These are phyloP conservation scores for Sclerotinia borealis DNA, from an alignment of 2,329 filamentous ascomycete species.

Conservation along the genomic window DNA sequence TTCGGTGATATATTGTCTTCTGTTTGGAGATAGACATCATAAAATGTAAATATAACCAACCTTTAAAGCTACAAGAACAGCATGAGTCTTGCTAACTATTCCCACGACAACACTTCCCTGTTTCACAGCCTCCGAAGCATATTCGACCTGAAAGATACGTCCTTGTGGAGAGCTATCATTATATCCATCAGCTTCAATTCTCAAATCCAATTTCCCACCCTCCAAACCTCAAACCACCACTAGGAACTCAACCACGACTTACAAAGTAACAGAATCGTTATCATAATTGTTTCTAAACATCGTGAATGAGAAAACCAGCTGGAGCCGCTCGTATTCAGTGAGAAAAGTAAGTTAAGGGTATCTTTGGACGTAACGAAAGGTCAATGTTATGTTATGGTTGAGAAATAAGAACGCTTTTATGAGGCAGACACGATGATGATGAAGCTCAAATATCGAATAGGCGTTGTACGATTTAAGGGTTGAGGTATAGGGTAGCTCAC, in stretches of 20 bases:
- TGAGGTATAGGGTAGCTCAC: constrained; percentile 16
- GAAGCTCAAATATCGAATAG: constrained; percentile 25
- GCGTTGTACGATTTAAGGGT: constrained; percentile 11
- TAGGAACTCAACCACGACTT: constrained; percentile 40
- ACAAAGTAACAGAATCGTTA: constrained; percentile 99
- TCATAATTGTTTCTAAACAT: constrained; percentile 99
- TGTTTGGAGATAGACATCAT: neutral
- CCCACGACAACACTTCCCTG: constrained; percentile 97
- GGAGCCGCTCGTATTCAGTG: neutral
- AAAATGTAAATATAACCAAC: constrained; percentile 41
- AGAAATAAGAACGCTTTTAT: neutral
- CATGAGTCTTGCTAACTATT: constrained; percentile 95
- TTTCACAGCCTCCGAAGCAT: constrained; percentile 97
- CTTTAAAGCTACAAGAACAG: constrained; percentile 94
- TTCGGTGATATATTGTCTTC: neutral
- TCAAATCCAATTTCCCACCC: neutral
- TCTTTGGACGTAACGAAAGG: constrained; percentile 7
- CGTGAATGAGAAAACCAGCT: constrained; percentile 36
- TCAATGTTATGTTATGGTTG: constrained; percentile 13
- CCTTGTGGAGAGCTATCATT: constrained; percentile 86
- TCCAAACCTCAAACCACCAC: too few relatives aligned
- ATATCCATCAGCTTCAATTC: constrained; percentile 23
- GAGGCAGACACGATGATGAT: constrained; percentile 32
- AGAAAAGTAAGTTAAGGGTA: constrained; percentile 7
- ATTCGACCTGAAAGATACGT: constrained; percentile 99